These are phyloP conservation scores for Mycena haematopus DNA, from an alignment of 768 basidiomycete genomes.

Conservation along the genomic window DNA sequence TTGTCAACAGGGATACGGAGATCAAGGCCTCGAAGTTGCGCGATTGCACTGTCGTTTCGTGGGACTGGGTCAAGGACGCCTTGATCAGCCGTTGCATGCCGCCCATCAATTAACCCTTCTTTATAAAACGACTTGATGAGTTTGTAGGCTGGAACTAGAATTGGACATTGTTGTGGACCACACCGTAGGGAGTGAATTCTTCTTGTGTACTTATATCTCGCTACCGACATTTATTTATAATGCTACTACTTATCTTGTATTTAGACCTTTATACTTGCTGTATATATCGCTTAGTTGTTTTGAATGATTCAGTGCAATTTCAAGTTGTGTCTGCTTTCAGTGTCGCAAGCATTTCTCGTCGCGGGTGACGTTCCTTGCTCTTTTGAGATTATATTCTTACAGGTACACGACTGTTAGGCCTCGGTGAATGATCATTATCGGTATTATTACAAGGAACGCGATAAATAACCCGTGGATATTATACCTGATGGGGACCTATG, in stretches of 20 bases:
- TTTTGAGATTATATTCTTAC: too few species aligned
- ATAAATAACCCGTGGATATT: slow-evolving; percentile 4
- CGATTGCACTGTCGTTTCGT: slow-evolving; percentile 50
- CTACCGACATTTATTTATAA: slow-evolving; percentile 9
- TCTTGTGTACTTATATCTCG: slow-evolving; percentile 7
- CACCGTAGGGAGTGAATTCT: neutral
- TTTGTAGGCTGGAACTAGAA: neutral
- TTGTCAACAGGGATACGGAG: slow-evolving; percentile 62
- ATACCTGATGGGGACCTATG: neutral
- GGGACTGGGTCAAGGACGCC: slow-evolving; percentile 72
- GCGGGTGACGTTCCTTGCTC: too few species aligned
- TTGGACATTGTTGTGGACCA: neutral
- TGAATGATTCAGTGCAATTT: neutral
- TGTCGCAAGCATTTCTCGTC: too few species aligned
- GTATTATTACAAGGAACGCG: neutral
- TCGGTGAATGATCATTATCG: too few species aligned
- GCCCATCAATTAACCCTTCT: neutral
- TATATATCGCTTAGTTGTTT: neutral
- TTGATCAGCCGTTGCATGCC: slow-evolving; percentile 19
- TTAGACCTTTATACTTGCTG: neutral
- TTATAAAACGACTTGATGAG: too few species aligned
- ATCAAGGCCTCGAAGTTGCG: slow-evolving; percentile 37
- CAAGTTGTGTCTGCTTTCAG: too few species aligned
- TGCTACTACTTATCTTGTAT: slow-evolving; percentile 11
- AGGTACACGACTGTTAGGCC: too few species aligned